Percentiles rank a stretch among this genome's conserved stretches.
Evolutionary conservation across 176 grass and related monocot species (phyloP).

Genomic region (Pontederia crassipes): DNA sequence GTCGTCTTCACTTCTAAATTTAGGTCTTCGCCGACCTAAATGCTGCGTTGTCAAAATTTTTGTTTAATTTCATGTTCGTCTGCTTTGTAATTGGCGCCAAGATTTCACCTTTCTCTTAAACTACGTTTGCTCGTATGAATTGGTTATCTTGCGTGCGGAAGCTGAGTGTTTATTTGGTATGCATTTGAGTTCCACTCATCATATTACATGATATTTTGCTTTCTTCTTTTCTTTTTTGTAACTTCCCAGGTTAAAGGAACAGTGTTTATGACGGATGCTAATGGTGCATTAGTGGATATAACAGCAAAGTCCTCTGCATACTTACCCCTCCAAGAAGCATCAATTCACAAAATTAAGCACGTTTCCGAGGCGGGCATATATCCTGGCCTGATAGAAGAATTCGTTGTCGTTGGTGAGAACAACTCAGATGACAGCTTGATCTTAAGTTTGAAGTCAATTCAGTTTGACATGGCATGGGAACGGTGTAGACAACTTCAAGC

Average conservation of each 20-base stretch:
- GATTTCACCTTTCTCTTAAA: no score
- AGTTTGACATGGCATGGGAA: slow-evolving; percentile 90
- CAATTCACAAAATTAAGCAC: slow-evolving; percentile 58
- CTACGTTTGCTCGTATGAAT: no score
- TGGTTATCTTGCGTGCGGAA: no score
- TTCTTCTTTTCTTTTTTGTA: slow-evolving; percentile 6
- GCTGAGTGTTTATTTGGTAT: no score
- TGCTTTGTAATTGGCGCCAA: no score
- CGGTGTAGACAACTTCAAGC: slow-evolving; percentile 85
- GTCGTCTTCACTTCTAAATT: neutral
- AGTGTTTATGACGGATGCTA: slow-evolving; percentile 59
- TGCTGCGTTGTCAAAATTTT: no score
- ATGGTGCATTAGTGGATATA: slow-evolving; percentile 70
- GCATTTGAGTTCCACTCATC: no score
- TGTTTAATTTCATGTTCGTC: no score
- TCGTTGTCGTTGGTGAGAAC: slow-evolving; percentile 72
- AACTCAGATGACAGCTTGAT: slow-evolving; percentile 60
- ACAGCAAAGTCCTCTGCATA: slow-evolving; percentile 69
- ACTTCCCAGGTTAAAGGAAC: slow-evolving; percentile 65
- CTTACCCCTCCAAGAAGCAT: slow-evolving; percentile 67
- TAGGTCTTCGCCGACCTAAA: no score
- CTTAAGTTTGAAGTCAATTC: slow-evolving; percentile 67
- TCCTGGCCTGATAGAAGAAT: slow-evolving; percentile 68
- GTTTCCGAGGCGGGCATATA: slow-evolving; percentile 71
- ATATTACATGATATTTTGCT: slow-evolving; percentile 10